Evolutionary conservation across 2,329 filamentous ascomycete species (phyloP), one percentile per base, ranked within the genome.

Genomic region (Gnomoniopsis sp.): DNA sequence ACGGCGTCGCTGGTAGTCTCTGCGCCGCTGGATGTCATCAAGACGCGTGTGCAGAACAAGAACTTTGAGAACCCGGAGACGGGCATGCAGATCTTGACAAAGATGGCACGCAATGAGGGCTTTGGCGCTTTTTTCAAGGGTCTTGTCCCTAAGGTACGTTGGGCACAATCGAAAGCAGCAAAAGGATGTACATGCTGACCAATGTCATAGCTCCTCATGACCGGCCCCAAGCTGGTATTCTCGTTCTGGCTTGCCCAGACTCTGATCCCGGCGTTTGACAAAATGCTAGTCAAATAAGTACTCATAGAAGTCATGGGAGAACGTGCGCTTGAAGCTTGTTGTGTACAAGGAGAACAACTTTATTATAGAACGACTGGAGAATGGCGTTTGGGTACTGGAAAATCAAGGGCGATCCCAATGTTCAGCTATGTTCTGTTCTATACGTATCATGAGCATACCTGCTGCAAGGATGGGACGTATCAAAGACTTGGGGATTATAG

Each of bases 201-300:
- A 21, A 15, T 17, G 23, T 11, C 60, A 41, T 61, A 87, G 88
- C 86, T 99, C 65, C 84, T 99, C 70, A 99, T 99, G 95, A 99
- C 95, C 17, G 96, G 95, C 23, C 95, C 95, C 64, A 99, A 99
- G 85, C 84, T 99, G 62, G 95, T 98, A 63, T 99, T 99, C 82
- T 97, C 93, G 62, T 99, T 99, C 87, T 99, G 95, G 95, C 86
- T 99, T 71, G 95, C 95, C 59, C 95, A 99, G 82, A 98, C 95
- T 33, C 81, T 99, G 69, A 99, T 99, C 71, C 95, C 95, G 53
- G 89, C 92, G 43, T 98, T 98, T 75, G 90, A 86, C 67, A 72
- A 67, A 59, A 75, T 75, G 64, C 68, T 82, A 58, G 66, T 66
- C 6, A 55, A 55, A 48, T 60, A 61, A 17, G 44, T 19, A 12